Conservation (phyloP, 2,329 filamentous ascomycete genomes). For the Monilinia polystroma region DNA sequence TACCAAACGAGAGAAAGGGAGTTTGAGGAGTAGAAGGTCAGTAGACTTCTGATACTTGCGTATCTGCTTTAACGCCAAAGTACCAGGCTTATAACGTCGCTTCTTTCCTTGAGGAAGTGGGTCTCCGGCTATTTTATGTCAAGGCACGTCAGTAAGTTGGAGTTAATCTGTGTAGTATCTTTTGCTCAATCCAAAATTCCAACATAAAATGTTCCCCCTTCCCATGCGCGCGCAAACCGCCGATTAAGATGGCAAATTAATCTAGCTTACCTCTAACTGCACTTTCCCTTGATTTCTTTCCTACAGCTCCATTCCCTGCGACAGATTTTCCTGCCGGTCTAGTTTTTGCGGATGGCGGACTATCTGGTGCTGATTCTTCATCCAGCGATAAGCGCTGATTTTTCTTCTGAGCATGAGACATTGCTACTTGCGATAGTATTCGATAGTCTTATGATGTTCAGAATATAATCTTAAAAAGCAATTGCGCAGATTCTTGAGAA, state of each 20-base stretch:
- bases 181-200: no score
- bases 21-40: conserved; percentile 78
- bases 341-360: not conserved
- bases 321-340: conserved; percentile 13
- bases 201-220: no score
- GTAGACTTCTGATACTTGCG: conserved; percentile 85
- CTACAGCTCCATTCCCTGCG: not conserved
- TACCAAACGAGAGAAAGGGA: conserved; percentile 77
- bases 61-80: conserved; percentile 87
- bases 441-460: not conserved
- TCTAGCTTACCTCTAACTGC: conserved; percentile 23
- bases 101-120: conserved; percentile 63
- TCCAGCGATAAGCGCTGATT: conserved; percentile 10
- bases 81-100: conserved; percentile 73
- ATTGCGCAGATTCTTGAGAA: not conserved
- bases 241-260: not conserved
- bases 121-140: conserved; percentile 61
- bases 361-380: not conserved
- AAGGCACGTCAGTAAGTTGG: not conserved
- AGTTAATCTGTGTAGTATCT: not conserved
- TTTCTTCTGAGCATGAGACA: conserved; percentile 23
- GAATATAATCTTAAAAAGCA: not conserved
- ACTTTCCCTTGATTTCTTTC: conserved; percentile 12
- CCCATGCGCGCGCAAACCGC: not conserved
- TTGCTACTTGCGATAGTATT: not conserved